Evolutionary conservation across 192 early-diverging fungal genomes (phyloP).

Genomic region (Cetraspora pellucida): DNA sequence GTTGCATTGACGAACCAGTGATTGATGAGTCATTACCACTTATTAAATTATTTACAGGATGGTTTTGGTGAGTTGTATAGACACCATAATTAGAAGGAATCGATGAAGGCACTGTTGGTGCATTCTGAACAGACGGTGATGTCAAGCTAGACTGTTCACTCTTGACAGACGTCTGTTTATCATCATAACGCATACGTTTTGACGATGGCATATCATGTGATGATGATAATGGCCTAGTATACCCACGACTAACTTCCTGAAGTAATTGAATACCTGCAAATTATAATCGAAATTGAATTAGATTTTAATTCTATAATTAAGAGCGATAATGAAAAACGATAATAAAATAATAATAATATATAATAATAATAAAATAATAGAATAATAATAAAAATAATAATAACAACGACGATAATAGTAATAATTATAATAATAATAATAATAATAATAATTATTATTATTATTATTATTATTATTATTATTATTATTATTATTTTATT

Average conservation of each 20-base stretch:
- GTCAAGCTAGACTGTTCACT: background rate
- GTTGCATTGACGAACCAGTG: background rate
- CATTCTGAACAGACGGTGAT: background rate
- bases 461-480: no score
- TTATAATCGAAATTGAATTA: background rate
- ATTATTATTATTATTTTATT: no score
- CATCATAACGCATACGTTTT: conserved; percentile 21
- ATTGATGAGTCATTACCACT: background rate
- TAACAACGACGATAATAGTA: no score
- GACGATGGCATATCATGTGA: background rate
- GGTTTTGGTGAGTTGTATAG: background rate
- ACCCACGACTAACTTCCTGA: background rate
- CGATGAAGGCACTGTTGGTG: conserved; percentile 2
- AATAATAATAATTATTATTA: no score
- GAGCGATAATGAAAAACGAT: background rate
- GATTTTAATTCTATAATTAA: background rate
- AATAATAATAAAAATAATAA: background rate
- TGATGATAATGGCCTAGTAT: background rate
- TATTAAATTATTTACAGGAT: conserved; percentile 21
- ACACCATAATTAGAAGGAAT: background rate
- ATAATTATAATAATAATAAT: background rate
- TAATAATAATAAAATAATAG: no score
- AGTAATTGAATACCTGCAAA: conserved; percentile 1
- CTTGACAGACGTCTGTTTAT: background rate
- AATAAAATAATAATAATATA: background rate